A percentile compares a stretch with the other conserved stretches of the same genome.
Conservation (phyloP, 495 filamentous ascomycete genomes). For the Penicillium herquei region DNA sequence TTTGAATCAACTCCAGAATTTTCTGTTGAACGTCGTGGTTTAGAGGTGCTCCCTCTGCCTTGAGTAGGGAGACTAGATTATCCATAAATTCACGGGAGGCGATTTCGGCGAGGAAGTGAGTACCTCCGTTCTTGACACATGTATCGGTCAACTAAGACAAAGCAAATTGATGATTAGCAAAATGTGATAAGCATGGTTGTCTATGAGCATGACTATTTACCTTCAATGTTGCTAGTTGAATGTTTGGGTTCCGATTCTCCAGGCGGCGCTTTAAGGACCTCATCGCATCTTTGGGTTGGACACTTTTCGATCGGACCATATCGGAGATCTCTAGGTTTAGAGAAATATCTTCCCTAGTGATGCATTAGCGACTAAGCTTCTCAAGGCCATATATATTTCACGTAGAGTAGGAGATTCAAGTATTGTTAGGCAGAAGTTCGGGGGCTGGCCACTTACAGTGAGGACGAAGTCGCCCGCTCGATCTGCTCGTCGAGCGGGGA, state of each 20-base stretch:
- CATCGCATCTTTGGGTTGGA: slow-evolving; percentile 97
- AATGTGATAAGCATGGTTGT: slow-evolving; percentile 3
- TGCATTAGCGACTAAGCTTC: background rate
- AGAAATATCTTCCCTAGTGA: slow-evolving; percentile 83
- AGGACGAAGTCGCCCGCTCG: slow-evolving; percentile 92
- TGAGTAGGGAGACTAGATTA: slow-evolving; percentile 85
- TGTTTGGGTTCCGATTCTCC: slow-evolving; percentile 94
- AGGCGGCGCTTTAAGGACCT: slow-evolving; percentile 89
- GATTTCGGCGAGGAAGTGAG: slow-evolving; percentile 93
- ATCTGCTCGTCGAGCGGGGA: slow-evolving; percentile 94
- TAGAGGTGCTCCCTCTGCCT: slow-evolving; percentile 70
- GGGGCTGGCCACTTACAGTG: slow-evolving; percentile 59
- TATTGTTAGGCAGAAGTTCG: slow-evolving; percentile 6
- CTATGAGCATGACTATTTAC: slow-evolving; percentile 38
- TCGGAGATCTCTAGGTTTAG: slow-evolving; percentile 97
- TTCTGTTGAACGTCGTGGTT: slow-evolving; percentile 84
- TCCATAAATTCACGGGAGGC: slow-evolving; percentile 98
- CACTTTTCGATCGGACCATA: slow-evolving; percentile 91
- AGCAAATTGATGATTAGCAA: background rate
- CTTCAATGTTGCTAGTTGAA: slow-evolving; percentile 88
- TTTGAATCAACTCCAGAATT: slow-evolving; percentile 89
- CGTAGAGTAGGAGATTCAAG: background rate
- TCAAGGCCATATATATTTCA: background rate
- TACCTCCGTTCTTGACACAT: slow-evolving; percentile 96
- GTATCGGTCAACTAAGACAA: slow-evolving; percentile 79